Evolutionary conservation across 2,329 filamentous ascomycete species (phyloP).

Genomic region (Cladosporium sp.): DNA sequence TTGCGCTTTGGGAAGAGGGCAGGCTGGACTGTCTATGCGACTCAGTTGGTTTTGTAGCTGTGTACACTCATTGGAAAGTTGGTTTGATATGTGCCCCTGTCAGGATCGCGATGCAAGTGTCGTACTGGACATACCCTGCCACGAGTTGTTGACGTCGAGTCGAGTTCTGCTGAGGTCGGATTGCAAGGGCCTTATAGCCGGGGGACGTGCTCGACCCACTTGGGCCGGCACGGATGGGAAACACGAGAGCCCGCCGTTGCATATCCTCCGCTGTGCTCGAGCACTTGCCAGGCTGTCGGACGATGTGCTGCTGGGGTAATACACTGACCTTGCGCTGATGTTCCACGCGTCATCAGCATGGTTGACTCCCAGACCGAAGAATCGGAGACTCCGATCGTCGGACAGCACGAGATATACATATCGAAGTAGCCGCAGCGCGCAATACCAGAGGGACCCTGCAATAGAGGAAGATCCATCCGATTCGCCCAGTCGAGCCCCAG

Average conservation of each 20-base stretch:
- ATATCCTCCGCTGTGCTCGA: constrained; percentile 8
- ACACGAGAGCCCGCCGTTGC: not conserved
- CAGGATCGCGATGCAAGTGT: not conserved
- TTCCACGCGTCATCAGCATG: not conserved
- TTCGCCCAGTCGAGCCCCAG: constrained; percentile 7
- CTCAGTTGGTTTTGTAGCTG: not conserved
- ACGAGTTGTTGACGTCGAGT: not conserved
- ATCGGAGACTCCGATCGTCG: not conserved
- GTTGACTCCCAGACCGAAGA: not conserved
- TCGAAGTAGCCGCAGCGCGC: not conserved
- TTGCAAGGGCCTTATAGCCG: not conserved
- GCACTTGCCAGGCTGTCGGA: constrained; percentile 10
- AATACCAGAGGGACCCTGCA: not conserved
- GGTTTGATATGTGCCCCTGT: not conserved
- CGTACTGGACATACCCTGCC: not conserved
- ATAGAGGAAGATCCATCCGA: constrained; percentile 4
- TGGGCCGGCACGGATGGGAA: not conserved
- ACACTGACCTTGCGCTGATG: not conserved
- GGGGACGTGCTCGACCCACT: not conserved
- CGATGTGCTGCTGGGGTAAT: constrained; percentile 14
- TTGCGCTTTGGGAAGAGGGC: not conserved
- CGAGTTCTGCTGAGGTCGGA: not conserved
- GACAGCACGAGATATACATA: not conserved
- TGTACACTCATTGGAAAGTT: not conserved
- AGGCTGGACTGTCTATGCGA: not conserved